phyloP scores from a whole-genome alignment of 805 yeast species.

The Metschnikowia picachoensis region DNA sequence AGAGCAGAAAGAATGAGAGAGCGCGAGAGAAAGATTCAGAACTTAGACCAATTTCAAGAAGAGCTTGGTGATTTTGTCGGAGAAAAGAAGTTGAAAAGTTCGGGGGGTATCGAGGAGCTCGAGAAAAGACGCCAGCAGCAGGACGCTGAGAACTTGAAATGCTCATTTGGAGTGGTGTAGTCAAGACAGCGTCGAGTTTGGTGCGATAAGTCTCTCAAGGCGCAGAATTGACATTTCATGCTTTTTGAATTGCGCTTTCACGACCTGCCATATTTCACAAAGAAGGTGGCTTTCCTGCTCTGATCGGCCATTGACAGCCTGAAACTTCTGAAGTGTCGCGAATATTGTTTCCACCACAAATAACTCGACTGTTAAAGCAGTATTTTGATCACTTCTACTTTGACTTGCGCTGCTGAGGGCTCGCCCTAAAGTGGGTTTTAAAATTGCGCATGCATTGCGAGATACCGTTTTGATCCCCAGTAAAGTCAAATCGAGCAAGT shows the following conservation, averaged over 20 bases:
- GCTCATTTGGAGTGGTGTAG: constrained; percentile 34
- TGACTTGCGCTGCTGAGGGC: constrained; percentile 3
- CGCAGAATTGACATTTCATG: neutral
- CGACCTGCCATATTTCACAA: constrained; percentile 6
- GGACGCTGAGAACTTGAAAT: constrained; percentile 68
- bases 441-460: neutral
- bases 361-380: neutral
- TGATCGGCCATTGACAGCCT: constrained; percentile 10
- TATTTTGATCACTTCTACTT: neutral
- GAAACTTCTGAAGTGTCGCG: constrained; percentile 13
- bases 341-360: constrained; percentile 15
- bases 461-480: constrained; percentile 5
- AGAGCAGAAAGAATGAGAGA: constrained; percentile 80
- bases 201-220: neutral
- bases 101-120: constrained; percentile 87
- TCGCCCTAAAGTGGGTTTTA: constrained; percentile 3
- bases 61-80: constrained; percentile 85
- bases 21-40: constrained; percentile 57
- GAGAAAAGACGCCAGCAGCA: constrained; percentile 65
- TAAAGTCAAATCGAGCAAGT: constrained; percentile 17
- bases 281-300: constrained; percentile 7
- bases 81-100: constrained; percentile 66
- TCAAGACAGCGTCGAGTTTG: too few relatives aligned
- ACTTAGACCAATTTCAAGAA: constrained; percentile 67
- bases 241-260: neutral